These are phyloP conservation scores for Chaetomiaceae sp. DNA, from an alignment of 2,329 filamentous ascomycete genomes.

Conservation along the genomic window DNA sequence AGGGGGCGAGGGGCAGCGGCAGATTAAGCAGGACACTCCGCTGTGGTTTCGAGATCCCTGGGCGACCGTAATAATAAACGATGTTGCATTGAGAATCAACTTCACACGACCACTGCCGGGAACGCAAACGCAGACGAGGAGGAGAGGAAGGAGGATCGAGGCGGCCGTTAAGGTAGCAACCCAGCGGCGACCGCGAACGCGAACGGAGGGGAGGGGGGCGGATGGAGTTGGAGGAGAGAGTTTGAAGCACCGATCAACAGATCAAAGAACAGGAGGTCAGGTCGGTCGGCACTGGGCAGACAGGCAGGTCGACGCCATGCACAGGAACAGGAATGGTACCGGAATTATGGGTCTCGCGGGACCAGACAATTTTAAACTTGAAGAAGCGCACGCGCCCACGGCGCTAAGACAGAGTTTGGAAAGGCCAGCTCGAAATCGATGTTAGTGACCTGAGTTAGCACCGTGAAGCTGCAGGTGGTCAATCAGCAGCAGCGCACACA, in stretches of 20 bases:
- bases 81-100: conserved; percentile 3
- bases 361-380: conserved; percentile 8
- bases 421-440: not conserved
- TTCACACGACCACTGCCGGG: not conserved
- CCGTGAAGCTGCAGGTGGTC: not conserved
- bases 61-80: not conserved
- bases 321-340: not conserved
- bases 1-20: not conserved
- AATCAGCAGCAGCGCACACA: too few species aligned
- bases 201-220: too few species aligned
- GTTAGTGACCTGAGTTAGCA: too few species aligned
- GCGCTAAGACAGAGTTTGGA: conserved; percentile 10
- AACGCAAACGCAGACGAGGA: not conserved
- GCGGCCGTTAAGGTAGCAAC: not conserved
- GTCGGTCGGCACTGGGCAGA: too few species aligned
- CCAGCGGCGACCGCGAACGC: not conserved
- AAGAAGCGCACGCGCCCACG: conserved; percentile 6
- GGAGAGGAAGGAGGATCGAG: too few species aligned
- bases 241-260: too few species aligned
- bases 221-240: not conserved
- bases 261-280: too few species aligned
- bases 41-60: conserved; percentile 11
- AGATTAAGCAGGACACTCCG: conserved; percentile 9
- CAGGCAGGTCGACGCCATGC: not conserved
- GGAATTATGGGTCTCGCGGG: conserved; percentile 9